Evolutionary conservation across 352 stramenopile species (phyloP).

Genomic region (Globisporangium barbulae): DNA sequence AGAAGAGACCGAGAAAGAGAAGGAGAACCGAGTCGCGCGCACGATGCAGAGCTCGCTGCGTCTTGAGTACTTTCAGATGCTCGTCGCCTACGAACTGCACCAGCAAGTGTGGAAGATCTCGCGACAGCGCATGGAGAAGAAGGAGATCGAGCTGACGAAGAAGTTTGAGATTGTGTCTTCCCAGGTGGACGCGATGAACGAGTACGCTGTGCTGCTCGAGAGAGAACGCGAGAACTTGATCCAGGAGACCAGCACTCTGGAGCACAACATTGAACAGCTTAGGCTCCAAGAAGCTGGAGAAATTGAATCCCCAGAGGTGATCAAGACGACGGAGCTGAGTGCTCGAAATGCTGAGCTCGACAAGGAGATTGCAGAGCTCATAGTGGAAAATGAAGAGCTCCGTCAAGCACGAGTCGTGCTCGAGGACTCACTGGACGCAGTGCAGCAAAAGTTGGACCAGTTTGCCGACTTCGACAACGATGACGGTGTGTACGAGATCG

Average conservation of each 20-base stretch:
- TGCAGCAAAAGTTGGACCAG: constrained; percentile 66
- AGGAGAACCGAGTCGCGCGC: constrained; percentile 52
- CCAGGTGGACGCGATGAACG: constrained; percentile 43
- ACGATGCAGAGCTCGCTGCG: constrained; percentile 62
- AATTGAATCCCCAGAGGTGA: constrained; percentile 64
- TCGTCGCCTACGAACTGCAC: constrained; percentile 75
- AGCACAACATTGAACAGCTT: constrained; percentile 61
- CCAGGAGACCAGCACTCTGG: constrained; percentile 48
- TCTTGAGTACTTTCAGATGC: constrained; percentile 72
- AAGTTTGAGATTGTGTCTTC: constrained; percentile 52
- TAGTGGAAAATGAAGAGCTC: constrained; percentile 68
- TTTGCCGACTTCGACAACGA: constrained; percentile 60
- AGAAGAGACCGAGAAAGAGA: constrained; percentile 72
- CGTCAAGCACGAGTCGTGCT: constrained; percentile 42
- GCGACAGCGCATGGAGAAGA: constrained; percentile 43
- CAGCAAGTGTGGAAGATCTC: constrained; percentile 72
- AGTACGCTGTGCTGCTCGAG: constrained; percentile 41
- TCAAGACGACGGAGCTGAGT: constrained; percentile 50
- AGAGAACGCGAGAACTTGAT: constrained; percentile 60
- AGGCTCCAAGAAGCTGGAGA: constrained; percentile 47
- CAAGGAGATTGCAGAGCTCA: constrained; percentile 70
- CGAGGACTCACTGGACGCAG: constrained; percentile 48
- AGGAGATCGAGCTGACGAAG: constrained; percentile 45
- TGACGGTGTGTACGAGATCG: constrained; percentile 40
- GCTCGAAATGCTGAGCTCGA: constrained; percentile 51